Conservation (phyloP, 1,284 basidiomycete genomes). For the Puccinia horiana region DNA sequence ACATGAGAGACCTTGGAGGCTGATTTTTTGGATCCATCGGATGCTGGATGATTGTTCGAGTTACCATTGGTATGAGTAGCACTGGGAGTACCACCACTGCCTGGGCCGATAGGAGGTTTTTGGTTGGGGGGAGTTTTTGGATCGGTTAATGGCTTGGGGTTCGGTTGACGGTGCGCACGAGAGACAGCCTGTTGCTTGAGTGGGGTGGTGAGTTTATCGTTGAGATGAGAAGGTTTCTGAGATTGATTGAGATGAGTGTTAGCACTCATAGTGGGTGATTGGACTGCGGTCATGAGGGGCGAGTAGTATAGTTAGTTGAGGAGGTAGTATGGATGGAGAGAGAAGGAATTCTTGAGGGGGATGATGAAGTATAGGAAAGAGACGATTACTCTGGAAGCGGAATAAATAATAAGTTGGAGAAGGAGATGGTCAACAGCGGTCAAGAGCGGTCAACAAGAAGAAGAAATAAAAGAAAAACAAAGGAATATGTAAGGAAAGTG, state of each 20-base stretch:
- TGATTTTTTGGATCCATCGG: slow-evolving; percentile 42
- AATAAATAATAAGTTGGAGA: too few relatives aligned
- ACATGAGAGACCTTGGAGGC: slow-evolving; percentile 73
- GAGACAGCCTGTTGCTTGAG: slow-evolving; percentile 7
- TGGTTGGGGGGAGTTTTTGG: not conserved
- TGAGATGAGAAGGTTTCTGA: not conserved
- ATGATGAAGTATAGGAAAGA: not conserved
- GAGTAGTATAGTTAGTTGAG: not conserved
- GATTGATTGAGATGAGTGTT: not conserved
- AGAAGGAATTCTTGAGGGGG: not conserved
- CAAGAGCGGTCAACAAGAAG: too few relatives aligned
- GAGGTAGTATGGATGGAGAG: not conserved
- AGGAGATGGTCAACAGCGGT: too few relatives aligned
- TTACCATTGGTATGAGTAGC: not conserved
- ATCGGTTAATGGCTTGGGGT: not conserved
- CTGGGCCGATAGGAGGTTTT: not conserved
- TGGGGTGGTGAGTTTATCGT: slow-evolving; percentile 8
- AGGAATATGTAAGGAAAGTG: too few relatives aligned
- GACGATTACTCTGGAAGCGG: too few relatives aligned
- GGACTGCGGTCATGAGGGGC: slow-evolving; percentile 1
- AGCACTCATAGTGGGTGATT: not conserved
- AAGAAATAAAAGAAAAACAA: too few relatives aligned
- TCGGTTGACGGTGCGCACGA: not conserved
- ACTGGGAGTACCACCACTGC: not conserved
- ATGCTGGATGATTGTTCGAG: too few relatives aligned